Evolutionary conservation across 129 eudicot genomes (phyloP).

Genomic region (Helianthus annuus): HanXRQr2.0-SUNRISE NC_035439.2:145850833-145851332

Average conservation of each 20-base stretch:
- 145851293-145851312: conserved; percentile 16
- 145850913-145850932: neutral
- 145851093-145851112: conserved; percentile 16
- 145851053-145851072: neutral
- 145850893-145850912: too few species aligned
- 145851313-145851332: neutral
- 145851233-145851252: conserved; percentile 19
- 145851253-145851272: conserved; percentile 26
- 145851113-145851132: neutral
- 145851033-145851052: conserved; percentile 4
- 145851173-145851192: conserved; percentile 22
- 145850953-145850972: neutral
- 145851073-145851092: neutral
- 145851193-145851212: conserved; percentile 20
- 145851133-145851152: conserved; percentile 24
- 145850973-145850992: too few species aligned
- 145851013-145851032: too few species aligned
- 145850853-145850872: neutral
- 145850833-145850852: neutral
- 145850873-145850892: neutral
- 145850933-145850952: neutral
- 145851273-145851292: conserved; percentile 31
- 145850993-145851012: neutral
- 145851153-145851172: conserved; percentile 27
- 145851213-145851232: conserved; percentile 27